Conservation (phyloP, 805 yeast genomes). For the Grigorovia humatica region DNA sequence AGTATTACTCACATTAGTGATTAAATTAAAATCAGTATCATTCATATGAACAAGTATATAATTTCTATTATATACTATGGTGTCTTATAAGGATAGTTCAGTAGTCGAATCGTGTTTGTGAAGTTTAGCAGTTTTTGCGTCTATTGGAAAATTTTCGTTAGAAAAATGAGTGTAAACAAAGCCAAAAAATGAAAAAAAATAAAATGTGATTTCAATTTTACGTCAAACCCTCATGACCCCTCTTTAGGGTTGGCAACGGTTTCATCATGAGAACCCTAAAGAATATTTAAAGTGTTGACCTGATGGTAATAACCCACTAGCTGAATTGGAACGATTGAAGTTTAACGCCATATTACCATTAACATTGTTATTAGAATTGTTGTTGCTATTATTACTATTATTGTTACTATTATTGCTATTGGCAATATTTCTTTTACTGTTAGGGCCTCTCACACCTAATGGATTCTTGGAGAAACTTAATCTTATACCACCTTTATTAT, state of each 20-base stretch:
- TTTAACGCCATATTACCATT: neutral
- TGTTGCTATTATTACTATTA: neutral
- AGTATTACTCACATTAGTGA: neutral
- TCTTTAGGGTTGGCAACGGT: too few relatives aligned
- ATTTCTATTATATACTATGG: neutral
- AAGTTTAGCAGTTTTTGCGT: neutral
- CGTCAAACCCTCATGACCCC: too few relatives aligned
- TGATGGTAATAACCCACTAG: neutral
- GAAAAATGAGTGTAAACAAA: neutral
- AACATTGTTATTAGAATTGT: neutral
- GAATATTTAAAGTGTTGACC: neutral
- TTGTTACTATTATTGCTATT: conserved; percentile 3
- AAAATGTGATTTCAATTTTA: too few relatives aligned
- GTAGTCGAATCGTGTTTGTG: neutral
- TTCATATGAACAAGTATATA: conserved; percentile 2
- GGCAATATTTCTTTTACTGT: conserved; percentile 33
- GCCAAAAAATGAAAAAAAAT: neutral
- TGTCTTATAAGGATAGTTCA: neutral
- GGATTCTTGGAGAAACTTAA: conserved; percentile 94
- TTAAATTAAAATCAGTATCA: conserved; percentile 2
- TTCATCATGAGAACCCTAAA: neutral
- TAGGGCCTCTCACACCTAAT: conserved; percentile 82
- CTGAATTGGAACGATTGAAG: neutral
- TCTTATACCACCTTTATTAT: conserved; percentile 81
- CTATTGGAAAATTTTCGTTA: neutral